A percentile compares a stretch with the other conserved stretches of the same genome.
Evolutionary conservation across 257 asterid genomes (phyloP).

Genomic region (Leptodermis oblonga): DNA sequence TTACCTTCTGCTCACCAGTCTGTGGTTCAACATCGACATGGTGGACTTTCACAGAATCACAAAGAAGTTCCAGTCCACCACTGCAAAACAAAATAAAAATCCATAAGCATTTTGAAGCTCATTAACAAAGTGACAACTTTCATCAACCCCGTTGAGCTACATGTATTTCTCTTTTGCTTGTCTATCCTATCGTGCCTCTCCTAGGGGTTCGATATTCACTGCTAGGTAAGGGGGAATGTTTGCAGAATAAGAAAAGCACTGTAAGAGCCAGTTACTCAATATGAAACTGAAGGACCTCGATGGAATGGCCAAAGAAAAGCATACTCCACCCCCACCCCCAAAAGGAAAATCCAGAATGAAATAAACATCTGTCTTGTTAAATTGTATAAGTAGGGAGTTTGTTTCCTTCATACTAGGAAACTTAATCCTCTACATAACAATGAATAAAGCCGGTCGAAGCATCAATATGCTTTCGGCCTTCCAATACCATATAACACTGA

Average conservation of each 20-base stretch:
- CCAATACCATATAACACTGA: not conserved
- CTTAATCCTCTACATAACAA: not conserved
- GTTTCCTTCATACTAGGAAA: not conserved
- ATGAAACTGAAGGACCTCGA: not conserved
- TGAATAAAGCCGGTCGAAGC: not conserved
- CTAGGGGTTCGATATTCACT: not conserved
- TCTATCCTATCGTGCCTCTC: not conserved
- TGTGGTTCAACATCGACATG: constrained; percentile 54
- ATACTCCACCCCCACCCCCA: not conserved
- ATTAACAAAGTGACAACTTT: not conserved
- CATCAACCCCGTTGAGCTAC: not conserved
- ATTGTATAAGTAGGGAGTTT: not conserved
- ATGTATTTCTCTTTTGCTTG: not conserved
- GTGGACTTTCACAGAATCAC: constrained; percentile 85
- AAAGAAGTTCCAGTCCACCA: constrained; percentile 93
- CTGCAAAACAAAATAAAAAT: constrained; percentile 31
- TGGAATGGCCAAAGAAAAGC: not conserved
- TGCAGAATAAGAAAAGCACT: not conserved
- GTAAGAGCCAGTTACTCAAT: not conserved
- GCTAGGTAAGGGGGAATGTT: not conserved
- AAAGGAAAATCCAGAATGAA: not conserved
- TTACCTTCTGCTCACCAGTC: constrained; percentile 59
- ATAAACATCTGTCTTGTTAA: no score
- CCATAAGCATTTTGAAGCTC: constrained; percentile 11
- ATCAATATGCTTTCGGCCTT: not conserved